Base-by-base conservation (phyloP, 805 yeast genomes). In the Saccharomycopsis sp. region DNA sequence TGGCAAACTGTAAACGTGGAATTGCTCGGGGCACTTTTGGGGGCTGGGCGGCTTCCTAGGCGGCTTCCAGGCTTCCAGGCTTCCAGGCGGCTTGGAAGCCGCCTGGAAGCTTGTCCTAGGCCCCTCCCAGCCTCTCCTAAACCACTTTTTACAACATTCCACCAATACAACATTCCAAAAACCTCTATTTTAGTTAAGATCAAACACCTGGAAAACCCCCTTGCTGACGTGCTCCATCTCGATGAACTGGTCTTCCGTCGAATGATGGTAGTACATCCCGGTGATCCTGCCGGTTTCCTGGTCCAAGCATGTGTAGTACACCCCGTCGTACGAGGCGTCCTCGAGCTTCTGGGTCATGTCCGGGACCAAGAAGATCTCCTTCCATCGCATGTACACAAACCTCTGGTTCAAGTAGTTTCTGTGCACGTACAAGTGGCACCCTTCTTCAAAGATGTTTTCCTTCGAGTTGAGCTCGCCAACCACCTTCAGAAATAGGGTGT, bases 321-420 rank as follows among this genome's bases (percentile, higher is more conserved):
- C 87, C 0, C 97, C 97, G 32, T 87, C 95, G 58, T 80, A 88
- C 2, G 94, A 81, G 0, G 95, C 96, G 12, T 73, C 89, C 49
- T 63, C 65, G 43, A 72, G 35, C 12, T 27, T 19, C 20, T 21
- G 72, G 42, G 63, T 60, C 22, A 86, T 77, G 60, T 86, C 94
- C 0, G 95, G 94, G 6, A 83, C 77, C 46, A 88, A 61, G 54
- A 86, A 86, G 53, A 77, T 74, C 59, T 88, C 97, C 61, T 88
- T 88, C 97, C 97, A 88, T 50, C 96, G 69, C 96, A 88, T 88
- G 56, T 77, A 88, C 4, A 88, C 60, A 52, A 63, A 70, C 43
- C 76, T 69, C 47, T 67, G 61, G 36, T 63, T 50, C 32, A 60
- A 38, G 38, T 53, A 61, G 44, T 64, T 53, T 27, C 46, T 50